Evolutionary conservation across 768 basidiomycete genomes (phyloP), one percentile per base, ranked within the genome.

Genomic region (Candolleomyces eurysporus): DNA sequence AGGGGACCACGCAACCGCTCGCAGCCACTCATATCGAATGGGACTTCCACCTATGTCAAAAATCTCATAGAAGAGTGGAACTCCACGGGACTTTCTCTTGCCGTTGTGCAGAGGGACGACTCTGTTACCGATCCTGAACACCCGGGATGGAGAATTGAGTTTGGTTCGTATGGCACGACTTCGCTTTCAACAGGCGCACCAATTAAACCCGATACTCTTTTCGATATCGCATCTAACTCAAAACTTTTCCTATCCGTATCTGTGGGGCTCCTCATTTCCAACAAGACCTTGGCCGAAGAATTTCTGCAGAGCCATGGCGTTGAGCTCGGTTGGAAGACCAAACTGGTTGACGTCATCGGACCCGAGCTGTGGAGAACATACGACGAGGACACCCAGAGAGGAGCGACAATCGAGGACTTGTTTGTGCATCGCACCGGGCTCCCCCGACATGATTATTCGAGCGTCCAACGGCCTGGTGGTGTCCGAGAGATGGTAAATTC

Each of bases 211-310:
- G 78, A 80, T 60, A 77, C 80, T 1, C 57, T 81, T 5, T 80
- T 79, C 57, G 77, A 76, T 5, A 79, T 81, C 59, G 79, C 79
- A 19, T 79, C 78, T 0, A 78, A 79, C 66, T 76, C 73, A 71
- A 79, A 80, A 64, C 68, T 79, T 1, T 79, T 80, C 57, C 67
- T 77, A 2, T 67, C 79, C 2, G 59, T 75, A 21, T 75, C 77
- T 0, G 72, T 76, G 0, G 79, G 80, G 0, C 68, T 81, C 0
- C 68, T 81, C 16, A 71, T 79, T 21, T 68, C 68, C 2, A 79
- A 81, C 61, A 64, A 70, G 40, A 75, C 76, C 5, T 63, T 80
- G 4, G 67, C 71, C 4, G 67, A 67, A 39, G 68, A 71, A 6
- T 56, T 55, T 22, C 11, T 22, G 21, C 7, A 31, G 26, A 46